Conservation (phyloP, 768 basidiomycete genomes). For the Rhodosporidiobolus odoratus region DNA sequence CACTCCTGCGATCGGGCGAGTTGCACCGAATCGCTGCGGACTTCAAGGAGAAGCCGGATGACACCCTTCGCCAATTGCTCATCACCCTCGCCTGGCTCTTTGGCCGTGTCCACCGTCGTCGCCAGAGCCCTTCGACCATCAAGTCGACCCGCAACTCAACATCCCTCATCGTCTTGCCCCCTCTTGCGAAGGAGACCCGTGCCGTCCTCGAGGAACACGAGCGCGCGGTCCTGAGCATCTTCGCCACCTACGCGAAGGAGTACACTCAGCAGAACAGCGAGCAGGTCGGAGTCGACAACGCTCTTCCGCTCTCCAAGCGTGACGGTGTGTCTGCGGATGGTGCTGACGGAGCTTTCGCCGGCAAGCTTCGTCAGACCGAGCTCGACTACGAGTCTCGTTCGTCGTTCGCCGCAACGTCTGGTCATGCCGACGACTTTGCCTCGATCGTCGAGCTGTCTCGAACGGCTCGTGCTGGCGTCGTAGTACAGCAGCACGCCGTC, state of each 20-base stretch:
- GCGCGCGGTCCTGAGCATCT: slow-evolving; percentile 54
- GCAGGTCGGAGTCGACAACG: slow-evolving; percentile 50
- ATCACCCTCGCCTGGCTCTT: slow-evolving; percentile 63
- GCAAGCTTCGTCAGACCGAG: slow-evolving; percentile 49
- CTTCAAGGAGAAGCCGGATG: slow-evolving; percentile 45
- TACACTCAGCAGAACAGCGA: slow-evolving; percentile 51
- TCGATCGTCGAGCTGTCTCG: slow-evolving; percentile 55
- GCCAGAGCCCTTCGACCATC: slow-evolving; percentile 49
- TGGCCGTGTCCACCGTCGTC: slow-evolving; percentile 57
- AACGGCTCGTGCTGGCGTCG: slow-evolving; percentile 56
- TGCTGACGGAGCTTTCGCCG: slow-evolving; percentile 45
- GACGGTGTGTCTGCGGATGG: slow-evolving; percentile 39
- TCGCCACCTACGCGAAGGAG: slow-evolving; percentile 55
- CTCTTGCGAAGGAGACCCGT: slow-evolving; percentile 51
- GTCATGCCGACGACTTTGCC: slow-evolving; percentile 57
- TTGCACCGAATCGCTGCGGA: slow-evolving; percentile 56
- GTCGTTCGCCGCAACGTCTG: slow-evolving; percentile 63
- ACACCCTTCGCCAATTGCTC: slow-evolving; percentile 55
- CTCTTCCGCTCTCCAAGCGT: slow-evolving; percentile 54
- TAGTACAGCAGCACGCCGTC: slow-evolving; percentile 58
- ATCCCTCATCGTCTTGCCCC: slow-evolving; percentile 58
- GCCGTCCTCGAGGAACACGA: slow-evolving; percentile 53
- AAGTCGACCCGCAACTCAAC: slow-evolving; percentile 52
- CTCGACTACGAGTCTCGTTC: slow-evolving; percentile 54
- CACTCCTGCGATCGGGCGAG: slow-evolving; percentile 57